Base-by-base conservation (phyloP, 2,329 filamentous ascomycete genomes). In the Colletotrichum sp. region DNA sequence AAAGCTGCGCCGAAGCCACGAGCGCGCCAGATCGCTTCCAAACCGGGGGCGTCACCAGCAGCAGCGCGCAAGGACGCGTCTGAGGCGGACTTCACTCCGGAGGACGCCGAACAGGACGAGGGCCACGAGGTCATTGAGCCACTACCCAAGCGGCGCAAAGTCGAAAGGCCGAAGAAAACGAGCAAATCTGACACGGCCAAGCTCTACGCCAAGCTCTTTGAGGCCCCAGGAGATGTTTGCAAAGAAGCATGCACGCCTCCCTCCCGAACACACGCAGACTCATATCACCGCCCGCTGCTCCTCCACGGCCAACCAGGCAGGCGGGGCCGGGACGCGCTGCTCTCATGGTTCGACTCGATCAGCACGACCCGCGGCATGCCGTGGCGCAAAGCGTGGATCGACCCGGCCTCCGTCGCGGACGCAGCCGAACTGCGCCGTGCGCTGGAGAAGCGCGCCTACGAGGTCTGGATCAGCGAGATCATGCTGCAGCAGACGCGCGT, bases 401-500 rank as follows among this genome's bases (percentile, higher is more conserved):
- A 91, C 70, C 88, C 88, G 10, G 74, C 75, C 6, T 71, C 77
- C 26, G 77, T 79, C 21, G 77, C 80, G 26, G 30, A 69, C 18
- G 78, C 80, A 2, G 77, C 80, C 3, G 82, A 84, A n/a, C 83
- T 89, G 10, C 86, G 86, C 34, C 63, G 74, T n/a, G 82, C 81
- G 4, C 84, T 92, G 13, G 88, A 89, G 74, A 87, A 84, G 34
- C 88, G 92, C 64, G 92, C 91, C 3, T 93, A 93, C 83, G 88
- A 93, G 81, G 91, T 93, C 63, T 93, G 91, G 90, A 92, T 93
- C 80, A 91, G 89, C 80, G 92, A 93, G 83, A 90, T 93, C 78
- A 93, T 93, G 92, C 87, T 93, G 13, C 92, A 93, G 81, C 92
- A 93, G 83, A 93, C 92, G 3, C 90, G 92, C 32, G 92, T 93